Conservation (phyloP, 2,329 filamentous ascomycete genomes). For the Lachnellula cervina region DNA sequence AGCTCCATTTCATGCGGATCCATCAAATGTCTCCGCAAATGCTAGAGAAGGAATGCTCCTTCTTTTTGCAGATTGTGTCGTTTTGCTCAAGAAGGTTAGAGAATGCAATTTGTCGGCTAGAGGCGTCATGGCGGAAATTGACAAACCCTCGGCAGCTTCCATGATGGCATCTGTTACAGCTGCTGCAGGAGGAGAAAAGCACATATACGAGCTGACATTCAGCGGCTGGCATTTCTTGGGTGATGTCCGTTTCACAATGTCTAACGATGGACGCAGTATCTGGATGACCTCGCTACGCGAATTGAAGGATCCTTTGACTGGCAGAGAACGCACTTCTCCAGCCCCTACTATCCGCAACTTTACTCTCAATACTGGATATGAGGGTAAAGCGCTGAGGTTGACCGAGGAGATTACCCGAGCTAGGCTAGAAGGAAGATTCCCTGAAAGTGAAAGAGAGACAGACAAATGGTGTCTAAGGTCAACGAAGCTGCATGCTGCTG, state of each 20-base stretch:
- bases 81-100: conserved; percentile 68
- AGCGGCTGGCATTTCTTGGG: conserved; percentile 65
- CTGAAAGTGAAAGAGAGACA: conserved; percentile 77
- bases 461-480: conserved; percentile 76
- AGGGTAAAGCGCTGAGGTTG: conserved; percentile 70
- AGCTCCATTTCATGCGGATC: conserved; percentile 58
- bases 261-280: conserved; percentile 56
- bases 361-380: conserved; percentile 67
- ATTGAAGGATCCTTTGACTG: conserved; percentile 50
- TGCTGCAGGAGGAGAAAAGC: conserved; percentile 53
- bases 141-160: conserved; percentile 66
- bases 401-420: conserved; percentile 85
- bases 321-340: conserved; percentile 44
- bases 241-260: conserved; percentile 70
- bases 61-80: conserved; percentile 76
- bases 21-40: conserved; percentile 5
- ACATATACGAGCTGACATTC: conserved; percentile 67
- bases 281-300: conserved; percentile 64
- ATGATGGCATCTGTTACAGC: conserved; percentile 61
- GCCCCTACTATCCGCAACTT: conserved; percentile 62
- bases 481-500: conserved; percentile 56
- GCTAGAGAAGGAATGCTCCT: conserved; percentile 66
- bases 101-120: conserved; percentile 63
- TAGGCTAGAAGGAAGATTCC: conserved; percentile 76
- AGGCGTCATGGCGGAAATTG: conserved; percentile 76